phyloP scores from a whole-genome alignment of 176 grass and related monocot species.

The Oryza australiensis region DNA sequence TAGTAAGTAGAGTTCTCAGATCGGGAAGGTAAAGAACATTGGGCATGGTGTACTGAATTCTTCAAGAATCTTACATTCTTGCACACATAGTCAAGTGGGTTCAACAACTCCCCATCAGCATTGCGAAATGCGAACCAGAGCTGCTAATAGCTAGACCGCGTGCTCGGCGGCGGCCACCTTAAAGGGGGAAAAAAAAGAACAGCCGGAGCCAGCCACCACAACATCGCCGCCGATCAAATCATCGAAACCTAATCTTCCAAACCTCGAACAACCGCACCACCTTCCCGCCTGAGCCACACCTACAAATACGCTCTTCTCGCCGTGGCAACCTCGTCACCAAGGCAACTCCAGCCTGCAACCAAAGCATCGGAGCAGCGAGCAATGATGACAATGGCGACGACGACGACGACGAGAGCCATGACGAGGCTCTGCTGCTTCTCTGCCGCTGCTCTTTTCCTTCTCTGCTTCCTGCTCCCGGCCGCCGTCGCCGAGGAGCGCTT shows the following conservation, averaged over 20 bases:
- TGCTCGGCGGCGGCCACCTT: slow-evolving; percentile 34
- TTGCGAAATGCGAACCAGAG: neutral
- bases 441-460: slow-evolving; percentile 26
- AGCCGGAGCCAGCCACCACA: neutral
- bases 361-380: slow-evolving; percentile 5
- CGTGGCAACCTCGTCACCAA: slow-evolving; percentile 6
- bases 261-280: slow-evolving; percentile 59
- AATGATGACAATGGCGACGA: slow-evolving; percentile 1
- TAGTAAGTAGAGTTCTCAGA: neutral
- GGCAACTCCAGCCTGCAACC: slow-evolving; percentile 1
- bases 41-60: neutral
- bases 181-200: slow-evolving; percentile 14
- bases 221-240: neutral
- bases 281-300: neutral
- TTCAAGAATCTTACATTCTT: neutral
- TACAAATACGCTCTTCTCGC: slow-evolving; percentile 22
- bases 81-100: slow-evolving; percentile 62
- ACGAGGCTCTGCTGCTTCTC: slow-evolving; percentile 29
- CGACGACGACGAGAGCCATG: slow-evolving; percentile 4
- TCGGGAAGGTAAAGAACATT: neutral
- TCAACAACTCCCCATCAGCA: slow-evolving; percentile 47
- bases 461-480: slow-evolving; percentile 37
- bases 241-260: slow-evolving; percentile 80
- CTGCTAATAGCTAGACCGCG: neutral
- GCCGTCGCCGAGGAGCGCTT: slow-evolving; percentile 66